Conservation (phyloP, 176 grass and related monocot genomes). For the Cenchrus americanus region DNA sequence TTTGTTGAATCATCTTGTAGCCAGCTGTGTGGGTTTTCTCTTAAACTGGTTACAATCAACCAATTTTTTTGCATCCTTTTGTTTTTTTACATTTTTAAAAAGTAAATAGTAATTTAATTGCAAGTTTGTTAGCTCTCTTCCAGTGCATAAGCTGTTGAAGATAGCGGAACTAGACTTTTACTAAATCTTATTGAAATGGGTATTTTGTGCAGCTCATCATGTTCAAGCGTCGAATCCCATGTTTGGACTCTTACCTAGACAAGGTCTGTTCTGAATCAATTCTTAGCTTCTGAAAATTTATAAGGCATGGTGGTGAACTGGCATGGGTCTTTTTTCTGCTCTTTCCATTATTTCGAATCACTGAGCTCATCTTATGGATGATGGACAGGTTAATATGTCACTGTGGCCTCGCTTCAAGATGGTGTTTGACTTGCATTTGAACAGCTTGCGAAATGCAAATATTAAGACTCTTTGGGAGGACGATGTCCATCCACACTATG, state of each 20-base stretch:
- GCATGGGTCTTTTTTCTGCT: slow-evolving; percentile 25
- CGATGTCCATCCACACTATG: slow-evolving; percentile 96
- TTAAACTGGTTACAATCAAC: neutral
- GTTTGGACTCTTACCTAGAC: slow-evolving; percentile 98
- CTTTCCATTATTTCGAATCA: slow-evolving; percentile 29
- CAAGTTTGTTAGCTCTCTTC: neutral
- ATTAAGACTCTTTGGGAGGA: slow-evolving; percentile 94
- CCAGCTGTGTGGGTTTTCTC: slow-evolving; percentile 9
- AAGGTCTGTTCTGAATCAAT: slow-evolving; percentile 63
- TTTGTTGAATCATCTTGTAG: slow-evolving; percentile 7
- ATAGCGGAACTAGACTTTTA: neutral
- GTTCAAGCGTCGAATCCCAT: slow-evolving; percentile 92
- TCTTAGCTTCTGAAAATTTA: slow-evolving; percentile 11
- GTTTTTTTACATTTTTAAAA: neutral
- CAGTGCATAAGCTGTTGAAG: slow-evolving; percentile 19
- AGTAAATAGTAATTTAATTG: neutral
- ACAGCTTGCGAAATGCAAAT: slow-evolving; percentile 89
- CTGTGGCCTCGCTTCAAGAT: slow-evolving; percentile 98
- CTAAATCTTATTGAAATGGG: slow-evolving; percentile 37
- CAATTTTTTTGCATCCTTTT: neutral
- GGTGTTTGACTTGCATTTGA: slow-evolving; percentile 98
- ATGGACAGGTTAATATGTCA: slow-evolving; percentile 83
- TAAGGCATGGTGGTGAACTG: neutral
- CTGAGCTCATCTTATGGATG: slow-evolving; percentile 19
- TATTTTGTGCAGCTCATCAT: slow-evolving; percentile 87